A percentile compares a stretch with the other conserved stretches of the same genome.
Conservation (phyloP, 306 rosid species). For the Mimosa bimucronata region DNA sequence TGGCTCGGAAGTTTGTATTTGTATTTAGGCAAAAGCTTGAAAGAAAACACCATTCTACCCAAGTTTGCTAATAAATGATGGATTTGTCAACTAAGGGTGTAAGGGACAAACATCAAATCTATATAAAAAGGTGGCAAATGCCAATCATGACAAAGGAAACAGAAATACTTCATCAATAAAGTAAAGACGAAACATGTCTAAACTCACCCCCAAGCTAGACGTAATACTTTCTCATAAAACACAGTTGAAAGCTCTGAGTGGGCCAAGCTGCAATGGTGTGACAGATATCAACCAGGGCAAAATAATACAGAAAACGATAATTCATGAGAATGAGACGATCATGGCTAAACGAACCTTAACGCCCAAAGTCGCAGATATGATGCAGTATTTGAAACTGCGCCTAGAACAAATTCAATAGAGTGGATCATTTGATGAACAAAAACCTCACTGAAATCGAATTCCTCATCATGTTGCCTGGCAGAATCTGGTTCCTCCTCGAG, state of each 20-base stretch:
- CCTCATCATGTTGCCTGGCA: slow-evolving; percentile 85
- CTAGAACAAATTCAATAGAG: slow-evolving; percentile 93
- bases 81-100: slow-evolving; percentile 26
- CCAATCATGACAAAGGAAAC: slow-evolving; percentile 1
- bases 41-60: slow-evolving; percentile 6
- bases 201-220: slow-evolving; percentile 98
- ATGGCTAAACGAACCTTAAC: slow-evolving; percentile 68
- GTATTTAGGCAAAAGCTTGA: slow-evolving; percentile 9
- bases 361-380: slow-evolving; percentile 99
- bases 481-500: slow-evolving; percentile 87
- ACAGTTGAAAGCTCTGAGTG: slow-evolving; percentile 98
- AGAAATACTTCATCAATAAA: slow-evolving; percentile 14
- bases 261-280: slow-evolving; percentile 77
- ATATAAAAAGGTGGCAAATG: neutral
- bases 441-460: slow-evolving; percentile 91
- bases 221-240: slow-evolving; percentile 96
- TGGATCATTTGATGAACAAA: slow-evolving; percentile 99
- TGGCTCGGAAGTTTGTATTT: neutral
- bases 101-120: slow-evolving; percentile 15
- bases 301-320: slow-evolving; percentile 28
- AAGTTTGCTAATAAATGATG: neutral
- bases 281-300: slow-evolving; percentile 36
- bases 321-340: slow-evolving; percentile 28
- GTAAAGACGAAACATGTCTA: slow-evolving; percentile 14
- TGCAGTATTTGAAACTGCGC: slow-evolving; percentile 99